Base-by-base conservation (phyloP, 1,139 yeast species). In the Candida pseudoviswanathii region DNA sequence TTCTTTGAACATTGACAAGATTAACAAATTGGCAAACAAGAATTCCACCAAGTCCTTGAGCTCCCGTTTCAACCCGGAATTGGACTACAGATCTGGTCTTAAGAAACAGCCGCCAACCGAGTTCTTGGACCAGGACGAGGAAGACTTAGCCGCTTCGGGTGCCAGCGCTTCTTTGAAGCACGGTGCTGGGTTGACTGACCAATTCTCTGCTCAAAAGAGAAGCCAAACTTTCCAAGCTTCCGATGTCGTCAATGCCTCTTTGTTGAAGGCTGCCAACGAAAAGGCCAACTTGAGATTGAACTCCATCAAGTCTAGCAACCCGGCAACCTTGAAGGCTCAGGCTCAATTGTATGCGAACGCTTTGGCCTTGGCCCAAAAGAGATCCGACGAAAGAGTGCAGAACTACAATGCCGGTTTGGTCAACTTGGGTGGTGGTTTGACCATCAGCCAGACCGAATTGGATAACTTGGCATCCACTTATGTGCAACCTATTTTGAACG, bases 401-500 rank as follows among this genome's bases (percentile, higher is more conserved):
- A 63, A 57, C 48, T 62, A 69, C 56, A 68, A 71, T 50, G 60
- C 68, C 43, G 90, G 89, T 45, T 78, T 85, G 63, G 77, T 90
- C 59, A 80, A 90, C 61, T 72, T 92, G 56, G 99, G 99, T 54
- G 97, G 96, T 57, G 98, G 98, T 2, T 77, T 89, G 57, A 82
- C 81, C 61, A 84, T 92, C 78, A 77, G 88, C 45, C 88, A 81
- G 55, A 78, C 77, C 26, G 97, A 92, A 63, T 82, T 94, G 54
- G 87, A 88, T 54, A 80, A 80, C 48, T 82, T 94, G 75, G 98
- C 98, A n/a, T 73, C 84, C 50, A 79, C 85, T 48, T 78, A 89
- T 62, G 96, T 94, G 51, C 78, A 80, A 54, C 99, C 99, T 8
- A 94, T 92, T n/a, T 73, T 94, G 62, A 77, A 75, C 44, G 95